These are phyloP conservation scores for Phytophthora syringae DNA, from an alignment of 352 stramenopile genomes.

Conservation along the genomic window DNA sequence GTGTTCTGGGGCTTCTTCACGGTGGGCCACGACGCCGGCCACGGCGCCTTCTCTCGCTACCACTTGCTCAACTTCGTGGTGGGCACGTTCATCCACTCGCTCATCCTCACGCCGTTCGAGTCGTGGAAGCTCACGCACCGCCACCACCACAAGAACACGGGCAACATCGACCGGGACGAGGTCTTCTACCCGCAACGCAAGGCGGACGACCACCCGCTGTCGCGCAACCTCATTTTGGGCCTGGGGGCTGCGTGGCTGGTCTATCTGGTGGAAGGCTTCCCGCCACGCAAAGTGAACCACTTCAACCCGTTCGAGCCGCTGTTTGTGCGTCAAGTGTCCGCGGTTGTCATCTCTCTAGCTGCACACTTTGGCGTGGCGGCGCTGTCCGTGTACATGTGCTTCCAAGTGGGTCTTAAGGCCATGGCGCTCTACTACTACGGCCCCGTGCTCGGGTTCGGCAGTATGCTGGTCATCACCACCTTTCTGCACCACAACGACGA, in stretches of 20 bases:
- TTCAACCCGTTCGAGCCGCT: slow-evolving; percentile 83
- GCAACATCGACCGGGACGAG: slow-evolving; percentile 86
- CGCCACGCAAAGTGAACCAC: slow-evolving; percentile 79
- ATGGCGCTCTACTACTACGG: slow-evolving; percentile 85
- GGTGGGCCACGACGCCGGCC: slow-evolving; percentile 80
- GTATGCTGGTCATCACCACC: slow-evolving; percentile 85
- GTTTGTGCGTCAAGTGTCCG: slow-evolving; percentile 64
- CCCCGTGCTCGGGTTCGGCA: slow-evolving; percentile 76
- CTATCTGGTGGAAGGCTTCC: slow-evolving; percentile 79
- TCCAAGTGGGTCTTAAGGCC: slow-evolving; percentile 53
- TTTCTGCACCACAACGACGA: slow-evolving; percentile 89
- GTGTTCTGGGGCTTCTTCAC: slow-evolving; percentile 90
- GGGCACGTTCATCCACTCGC: slow-evolving; percentile 79
- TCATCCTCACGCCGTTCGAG: slow-evolving; percentile 83
- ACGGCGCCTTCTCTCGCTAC: slow-evolving; percentile 83
- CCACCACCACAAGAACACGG: slow-evolving; percentile 90
- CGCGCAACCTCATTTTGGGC: slow-evolving; percentile 51
- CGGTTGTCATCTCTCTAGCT: slow-evolving; percentile 67
- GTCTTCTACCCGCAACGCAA: slow-evolving; percentile 85
- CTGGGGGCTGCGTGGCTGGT: slow-evolving; percentile 75
- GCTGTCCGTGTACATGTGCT: slow-evolving; percentile 49
- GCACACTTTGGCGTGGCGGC: slow-evolving; percentile 49
- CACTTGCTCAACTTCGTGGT: slow-evolving; percentile 81
- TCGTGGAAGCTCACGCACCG: slow-evolving; percentile 84
- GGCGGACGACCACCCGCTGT: slow-evolving; percentile 54